Base-by-base conservation (phyloP, 1,284 basidiomycete genomes). In the Ustilago crameri region DNA sequence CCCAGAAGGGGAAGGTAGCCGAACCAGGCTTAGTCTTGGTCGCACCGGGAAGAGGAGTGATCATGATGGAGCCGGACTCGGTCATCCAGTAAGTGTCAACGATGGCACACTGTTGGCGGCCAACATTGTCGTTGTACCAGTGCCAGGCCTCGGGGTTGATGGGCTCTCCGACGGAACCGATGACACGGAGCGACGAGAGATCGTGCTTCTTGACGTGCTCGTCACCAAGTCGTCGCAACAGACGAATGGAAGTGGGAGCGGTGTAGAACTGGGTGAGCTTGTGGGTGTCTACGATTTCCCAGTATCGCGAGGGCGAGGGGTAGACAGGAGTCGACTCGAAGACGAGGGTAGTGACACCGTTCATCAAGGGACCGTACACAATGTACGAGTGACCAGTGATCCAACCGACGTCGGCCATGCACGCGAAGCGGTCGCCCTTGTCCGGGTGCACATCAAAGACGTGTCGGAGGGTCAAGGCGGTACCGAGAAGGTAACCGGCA, bases 131-230 rank as follows among this genome's bases (percentile, higher is more conserved):
- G 84, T 93, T 92, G 86, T 95, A 97, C 95, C 95, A 98, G 82
- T 95, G 89, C 95, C 96, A 98, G 4, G 95, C 96, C 84, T 98
- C 95, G 26, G 95, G 95, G 86, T 98, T 98, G 87, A 98, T 98
- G 7, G 96, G 96, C 86, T 98, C 95, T 53, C 95, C 96, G 54
- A 98, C 95, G 60, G 88, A 90, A 30, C 95, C 95, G 38, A 98
- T 87, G 20, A 96, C 91, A 64, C 95, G 90, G 63, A 98, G 85
- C 32, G 89, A 89, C 75, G 87, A 89, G 34, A 98, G 88, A 84
- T 98, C 93, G 85, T 95, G 88, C 37, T 88, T 87, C 82, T 92
- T 87, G 71, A 95, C 92, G 83, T 94, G 91, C 62, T 95, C 90
- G 74, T 90, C 88, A 53, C 95, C 95, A 51, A 96, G 88, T 46